phyloP scores from a whole-genome alignment of 345 rosid species.

The Nasturtium officinale region DNA sequence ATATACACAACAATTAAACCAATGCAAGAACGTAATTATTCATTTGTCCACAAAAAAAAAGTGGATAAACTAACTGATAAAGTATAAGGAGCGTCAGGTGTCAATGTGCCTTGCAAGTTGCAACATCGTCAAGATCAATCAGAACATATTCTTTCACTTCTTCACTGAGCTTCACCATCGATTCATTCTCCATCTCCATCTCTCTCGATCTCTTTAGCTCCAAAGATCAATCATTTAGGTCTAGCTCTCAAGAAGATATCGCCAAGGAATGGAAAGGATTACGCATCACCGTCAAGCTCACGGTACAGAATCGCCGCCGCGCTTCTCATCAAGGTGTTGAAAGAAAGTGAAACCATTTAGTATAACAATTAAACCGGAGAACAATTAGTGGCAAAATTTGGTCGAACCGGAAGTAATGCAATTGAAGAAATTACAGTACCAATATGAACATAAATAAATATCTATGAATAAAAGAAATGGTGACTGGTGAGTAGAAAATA shows the following conservation, averaged over 20 bases:
- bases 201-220: neutral
- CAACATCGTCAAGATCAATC: conserved; percentile 60
- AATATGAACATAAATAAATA: neutral
- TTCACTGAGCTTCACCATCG: neutral
- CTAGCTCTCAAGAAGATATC: neutral
- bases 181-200: conserved; percentile 50
- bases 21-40: neutral
- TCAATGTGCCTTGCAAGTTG: conserved; percentile 53
- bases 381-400: neutral
- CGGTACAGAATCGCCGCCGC: conserved; percentile 72
- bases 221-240: too few species aligned
- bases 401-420: conserved; percentile 6
- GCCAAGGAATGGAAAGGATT: conserved; percentile 63
- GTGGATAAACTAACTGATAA: conserved; percentile 46
- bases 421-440: neutral
- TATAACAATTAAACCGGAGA: neutral
- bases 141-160: conserved; percentile 50
- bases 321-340: conserved; percentile 28
- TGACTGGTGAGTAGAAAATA: neutral
- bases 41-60: neutral
- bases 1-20: neutral
- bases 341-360: conserved; percentile 57
- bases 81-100: conserved; percentile 53
- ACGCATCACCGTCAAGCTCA: conserved; percentile 73
- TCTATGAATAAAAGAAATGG: neutral